Evolutionary conservation across 129 eudicot genomes (phyloP), one percentile per base, ranked within the genome.

Genomic region (Smallanthus sonchifolius): DNA sequence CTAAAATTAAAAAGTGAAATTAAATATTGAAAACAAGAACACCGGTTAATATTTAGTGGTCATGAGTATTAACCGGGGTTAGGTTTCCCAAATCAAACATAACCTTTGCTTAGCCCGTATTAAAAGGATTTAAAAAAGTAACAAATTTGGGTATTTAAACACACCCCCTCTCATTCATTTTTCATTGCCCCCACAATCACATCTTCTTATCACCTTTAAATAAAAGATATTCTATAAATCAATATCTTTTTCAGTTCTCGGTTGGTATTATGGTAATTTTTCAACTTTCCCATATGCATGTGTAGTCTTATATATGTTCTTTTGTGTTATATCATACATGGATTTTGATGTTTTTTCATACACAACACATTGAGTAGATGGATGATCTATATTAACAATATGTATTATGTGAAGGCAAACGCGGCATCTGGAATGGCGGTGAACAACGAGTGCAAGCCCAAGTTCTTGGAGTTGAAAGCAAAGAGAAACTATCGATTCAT

Each of bases 401-500:
- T 74, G 44, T 34, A 44, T 32, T 45, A 32, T 74, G 51, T 66
- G 43, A 47, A 84, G 84, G 88, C 88, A 7, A 80, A 84, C 9
- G 57, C 84, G 7, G 67, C 83, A 17, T 84, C 83, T 54, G 88
- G 85, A 51, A 76, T 84, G 80, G 79, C 71, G 4, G 83, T 80
- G 65, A 24, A 76, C 45, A 81, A 80, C 7, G 82, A 73, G 51
- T 77, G 88, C 74, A 80, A 84, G 85, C 59, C 77, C 24, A 80
- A 67, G 52, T 80, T 80, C 38, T 77, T 80, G 75, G 85, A 84
- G 42, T 62, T 80, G 70, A 80, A 80, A 80, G 55, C 76, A 11
- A 80, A 80, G 74, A 84, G 85, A 75, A 77, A 80, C 71, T 73
- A 72, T n/a, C 83, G 88, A 7, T 84, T 59, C 80, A 84, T 84